Evolutionary conservation across 2,329 filamentous ascomycete genomes (phyloP).

Genomic region (Teratosphaeriaceae sp.): DNA sequence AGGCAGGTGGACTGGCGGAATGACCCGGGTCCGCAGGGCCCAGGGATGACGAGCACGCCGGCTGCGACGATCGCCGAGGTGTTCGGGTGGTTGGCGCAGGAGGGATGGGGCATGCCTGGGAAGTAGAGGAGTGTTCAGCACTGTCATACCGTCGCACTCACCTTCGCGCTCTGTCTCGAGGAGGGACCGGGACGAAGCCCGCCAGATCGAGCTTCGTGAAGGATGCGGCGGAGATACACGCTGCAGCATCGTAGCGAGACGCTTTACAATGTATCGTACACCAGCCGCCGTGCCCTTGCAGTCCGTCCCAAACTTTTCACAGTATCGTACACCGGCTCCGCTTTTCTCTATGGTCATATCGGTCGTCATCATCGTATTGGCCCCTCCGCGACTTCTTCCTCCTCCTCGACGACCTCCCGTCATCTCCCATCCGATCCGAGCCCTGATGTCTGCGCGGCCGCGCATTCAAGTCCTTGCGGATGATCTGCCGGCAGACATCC

Average conservation of each 20-base stretch:
- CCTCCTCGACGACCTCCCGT: constrained; percentile 3
- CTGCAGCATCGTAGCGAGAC: too few relatives aligned
- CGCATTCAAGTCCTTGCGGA: constrained; percentile 25
- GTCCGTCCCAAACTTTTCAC: too few relatives aligned
- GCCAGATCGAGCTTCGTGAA: background rate
- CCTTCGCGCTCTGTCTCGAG: background rate
- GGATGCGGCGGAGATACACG: too few relatives aligned
- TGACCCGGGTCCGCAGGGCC: constrained; percentile 48
- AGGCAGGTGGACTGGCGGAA: constrained; percentile 45
- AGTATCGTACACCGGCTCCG: constrained; percentile 16
- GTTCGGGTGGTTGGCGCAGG: background rate
- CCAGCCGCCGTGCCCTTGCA: background rate
- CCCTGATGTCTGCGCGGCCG: constrained; percentile 11
- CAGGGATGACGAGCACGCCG: background rate
- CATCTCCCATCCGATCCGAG: background rate
- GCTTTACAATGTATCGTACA: background rate
- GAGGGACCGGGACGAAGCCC: background rate
- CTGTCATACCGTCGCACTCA: too few relatives aligned
- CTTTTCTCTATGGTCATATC: constrained; percentile 3
- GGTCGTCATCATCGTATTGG: constrained; percentile 10
- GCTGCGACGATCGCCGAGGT: background rate
- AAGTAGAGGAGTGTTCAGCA: background rate
- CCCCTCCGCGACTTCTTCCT: constrained; percentile 4
- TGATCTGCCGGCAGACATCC: constrained; percentile 34
- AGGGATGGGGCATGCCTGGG: background rate